Percentiles rank a stretch among this genome's conserved stretches.
These are phyloP conservation scores for Babesia caballi DNA, from an alignment of 169 alveolate genomes.

Conservation along the genomic window DNA sequence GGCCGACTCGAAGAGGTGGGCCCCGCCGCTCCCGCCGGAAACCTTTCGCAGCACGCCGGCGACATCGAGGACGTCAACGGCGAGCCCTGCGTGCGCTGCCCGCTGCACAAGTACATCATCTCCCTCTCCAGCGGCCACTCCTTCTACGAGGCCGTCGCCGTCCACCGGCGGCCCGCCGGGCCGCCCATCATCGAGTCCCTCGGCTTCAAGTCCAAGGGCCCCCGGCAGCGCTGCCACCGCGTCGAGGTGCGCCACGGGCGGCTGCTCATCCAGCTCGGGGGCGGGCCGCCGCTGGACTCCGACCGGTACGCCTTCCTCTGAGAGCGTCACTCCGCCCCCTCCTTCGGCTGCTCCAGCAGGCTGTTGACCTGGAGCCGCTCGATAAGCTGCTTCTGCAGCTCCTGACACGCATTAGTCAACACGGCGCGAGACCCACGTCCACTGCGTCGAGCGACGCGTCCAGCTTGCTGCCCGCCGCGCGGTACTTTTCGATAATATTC, in stretches of 20 bases:
- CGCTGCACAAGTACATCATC: slow-evolving; percentile 66
- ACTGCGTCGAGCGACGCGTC: slow-evolving; percentile 37
- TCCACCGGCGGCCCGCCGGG: neutral
- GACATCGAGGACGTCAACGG: slow-evolving; percentile 69
- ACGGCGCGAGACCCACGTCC: slow-evolving; percentile 19
- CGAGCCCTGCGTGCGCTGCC: slow-evolving; percentile 75
- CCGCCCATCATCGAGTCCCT: neutral
- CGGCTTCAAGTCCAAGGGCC: slow-evolving; percentile 64
- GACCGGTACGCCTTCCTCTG: slow-evolving; percentile 46
- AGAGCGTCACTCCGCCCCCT: neutral
- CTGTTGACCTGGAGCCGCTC: slow-evolving; percentile 45
- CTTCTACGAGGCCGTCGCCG: slow-evolving; percentile 64
- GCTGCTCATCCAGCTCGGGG: slow-evolving; percentile 12
- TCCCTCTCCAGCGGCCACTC: slow-evolving; percentile 71
- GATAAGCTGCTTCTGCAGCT: slow-evolving; percentile 33
- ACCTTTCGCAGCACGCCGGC: slow-evolving; percentile 41
- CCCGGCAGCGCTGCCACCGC: slow-evolving; percentile 45
- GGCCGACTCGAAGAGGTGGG: slow-evolving; percentile 66
- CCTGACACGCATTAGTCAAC: neutral
- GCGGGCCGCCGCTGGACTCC: slow-evolving; percentile 22
- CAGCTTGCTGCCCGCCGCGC: slow-evolving; percentile 9
- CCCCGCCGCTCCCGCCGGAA: too few species aligned
- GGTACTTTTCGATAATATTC: slow-evolving; percentile 30
- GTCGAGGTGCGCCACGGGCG: slow-evolving; percentile 21
- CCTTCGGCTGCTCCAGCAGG: neutral